Base-by-base conservation (phyloP, 2,329 filamentous ascomycete genomes). In the Alternaria novae-zelandiae region DNA sequence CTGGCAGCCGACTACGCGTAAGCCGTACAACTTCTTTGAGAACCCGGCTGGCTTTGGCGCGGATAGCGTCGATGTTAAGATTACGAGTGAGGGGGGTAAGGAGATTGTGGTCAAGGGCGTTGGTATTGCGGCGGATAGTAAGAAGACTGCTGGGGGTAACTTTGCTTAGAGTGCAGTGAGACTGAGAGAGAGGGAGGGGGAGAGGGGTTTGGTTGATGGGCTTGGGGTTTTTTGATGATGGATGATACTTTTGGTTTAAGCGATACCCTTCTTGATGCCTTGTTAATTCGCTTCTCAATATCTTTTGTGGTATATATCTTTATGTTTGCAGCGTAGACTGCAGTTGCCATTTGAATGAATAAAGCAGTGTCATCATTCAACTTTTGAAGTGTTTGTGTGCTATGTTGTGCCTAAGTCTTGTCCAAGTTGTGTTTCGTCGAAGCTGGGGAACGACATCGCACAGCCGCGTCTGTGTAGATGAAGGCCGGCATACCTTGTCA, bases 1-100 rank as follows among this genome's bases (percentile, higher is more conserved):
- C 13, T 91, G 88, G 88, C 76, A 85, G 75, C 54, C 74, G n/a
- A 89, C 88, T 0, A 82, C 79, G 3, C 82, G 89, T 51, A 76
- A 82, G 59, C 77, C 80, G 7, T 82, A 82, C 74, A 82, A 90
- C 82, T 91, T 84, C 80, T 91, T 90, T 49, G 85, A 90, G 82
- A 83, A 88, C 68, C 61, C 80, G 0, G 80, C 82, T 61, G 89
- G 89, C 0, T 89, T 88, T 69, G 86, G 87, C 0, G 83, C 82
- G 0, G 77, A 82, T 9, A 83, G 76, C 4, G 86, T 90, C 2
- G 83, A 86, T 67, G 82, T 90, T 36, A 84, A 82, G 64, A 82
- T 90, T 41, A 90, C 87, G 1, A 84, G 85, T 64, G 73, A 79
- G 3, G 82, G 82, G 46, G 88, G 88, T 1, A 80, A 83, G 66